phyloP scores from a whole-genome alignment of 1,284 basidiomycete genomes.

The Exsudoporus floridanus region DNA sequence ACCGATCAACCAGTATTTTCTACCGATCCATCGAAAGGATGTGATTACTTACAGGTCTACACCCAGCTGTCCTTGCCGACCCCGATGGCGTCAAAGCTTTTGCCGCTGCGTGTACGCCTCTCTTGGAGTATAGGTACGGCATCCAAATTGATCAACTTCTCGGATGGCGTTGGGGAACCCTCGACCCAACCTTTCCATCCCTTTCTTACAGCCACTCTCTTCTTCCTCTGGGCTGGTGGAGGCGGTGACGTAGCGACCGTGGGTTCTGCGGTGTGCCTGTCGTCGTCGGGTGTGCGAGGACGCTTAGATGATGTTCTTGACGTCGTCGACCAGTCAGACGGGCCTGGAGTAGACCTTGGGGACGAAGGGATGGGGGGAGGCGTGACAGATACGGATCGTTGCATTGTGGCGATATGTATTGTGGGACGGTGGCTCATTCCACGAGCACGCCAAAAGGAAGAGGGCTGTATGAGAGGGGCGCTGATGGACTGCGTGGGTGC shows the following conservation, averaged over 20 bases:
- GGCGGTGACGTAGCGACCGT: conserved; percentile 29
- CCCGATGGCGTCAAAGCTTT: conserved; percentile 74
- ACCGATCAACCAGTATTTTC: conserved; percentile 24
- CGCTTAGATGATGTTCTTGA: conserved; percentile 77
- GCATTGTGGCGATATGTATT: conserved; percentile 63
- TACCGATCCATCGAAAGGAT: conserved; percentile 21
- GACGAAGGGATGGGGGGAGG: conserved; percentile 67
- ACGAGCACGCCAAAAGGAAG: conserved; percentile 60
- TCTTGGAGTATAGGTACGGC: conserved; percentile 58
- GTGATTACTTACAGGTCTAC: conserved; percentile 32
- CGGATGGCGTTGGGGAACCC: conserved; percentile 74
- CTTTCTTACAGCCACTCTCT: conserved; percentile 68
- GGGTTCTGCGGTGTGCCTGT: conserved; percentile 29
- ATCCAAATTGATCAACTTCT: conserved; percentile 77
- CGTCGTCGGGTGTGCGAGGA: conserved; percentile 62
- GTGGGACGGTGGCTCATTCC: conserved; percentile 63
- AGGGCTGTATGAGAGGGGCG: conserved; percentile 35
- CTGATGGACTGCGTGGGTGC: conserved; percentile 22
- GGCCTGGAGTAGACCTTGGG: conserved; percentile 68
- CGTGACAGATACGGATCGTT: conserved; percentile 69
- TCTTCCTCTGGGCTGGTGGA: conserved; percentile 49
- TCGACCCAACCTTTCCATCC: conserved; percentile 88
- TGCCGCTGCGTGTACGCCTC: conserved; percentile 72
- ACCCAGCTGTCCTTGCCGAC: conserved; percentile 55
- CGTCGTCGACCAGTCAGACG: conserved; percentile 66